Conservation (phyloP, 2,329 filamentous ascomycete species). For the Cercospora sojina region DNA sequence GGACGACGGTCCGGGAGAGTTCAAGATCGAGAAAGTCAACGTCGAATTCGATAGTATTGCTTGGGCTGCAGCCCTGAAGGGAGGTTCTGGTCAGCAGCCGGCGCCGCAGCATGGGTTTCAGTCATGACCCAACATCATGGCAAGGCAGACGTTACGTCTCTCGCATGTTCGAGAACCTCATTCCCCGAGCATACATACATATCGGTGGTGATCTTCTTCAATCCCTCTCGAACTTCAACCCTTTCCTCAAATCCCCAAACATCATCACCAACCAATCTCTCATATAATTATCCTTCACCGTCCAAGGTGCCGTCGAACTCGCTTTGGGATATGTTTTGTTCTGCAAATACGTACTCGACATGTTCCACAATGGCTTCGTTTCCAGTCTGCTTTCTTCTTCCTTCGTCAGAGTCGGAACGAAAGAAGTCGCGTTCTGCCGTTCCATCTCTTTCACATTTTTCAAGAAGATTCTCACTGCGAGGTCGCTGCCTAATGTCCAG, state of each 20-base stretch:
- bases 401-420: not conserved
- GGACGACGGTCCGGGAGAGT: constrained; percentile 5
- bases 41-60: constrained; percentile 15
- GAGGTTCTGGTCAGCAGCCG: not conserved
- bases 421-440: not conserved
- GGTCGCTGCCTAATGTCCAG: constrained; percentile 12
- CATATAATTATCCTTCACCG: constrained; percentile 4
- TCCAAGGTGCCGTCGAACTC: not conserved
- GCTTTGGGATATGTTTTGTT: not conserved
- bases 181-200: too few species aligned
- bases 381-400: not conserved
- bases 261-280: constrained; percentile 3
- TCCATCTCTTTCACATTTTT: constrained; percentile 4
- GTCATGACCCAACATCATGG: not conserved
- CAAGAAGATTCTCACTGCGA: not conserved
- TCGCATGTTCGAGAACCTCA: too few species aligned
- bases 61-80: constrained; percentile 1
- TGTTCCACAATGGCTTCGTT: constrained; percentile 5
- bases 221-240: not conserved
- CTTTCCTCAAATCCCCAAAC: constrained; percentile 1
- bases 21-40: constrained; percentile 5
- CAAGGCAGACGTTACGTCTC: too few species aligned
- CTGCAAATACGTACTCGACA: constrained; percentile 10
- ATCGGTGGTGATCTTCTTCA: not conserved
- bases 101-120: not conserved